Base-by-base conservation (phyloP, 768 basidiomycete species). In the Phylloporus sp. region DNA sequence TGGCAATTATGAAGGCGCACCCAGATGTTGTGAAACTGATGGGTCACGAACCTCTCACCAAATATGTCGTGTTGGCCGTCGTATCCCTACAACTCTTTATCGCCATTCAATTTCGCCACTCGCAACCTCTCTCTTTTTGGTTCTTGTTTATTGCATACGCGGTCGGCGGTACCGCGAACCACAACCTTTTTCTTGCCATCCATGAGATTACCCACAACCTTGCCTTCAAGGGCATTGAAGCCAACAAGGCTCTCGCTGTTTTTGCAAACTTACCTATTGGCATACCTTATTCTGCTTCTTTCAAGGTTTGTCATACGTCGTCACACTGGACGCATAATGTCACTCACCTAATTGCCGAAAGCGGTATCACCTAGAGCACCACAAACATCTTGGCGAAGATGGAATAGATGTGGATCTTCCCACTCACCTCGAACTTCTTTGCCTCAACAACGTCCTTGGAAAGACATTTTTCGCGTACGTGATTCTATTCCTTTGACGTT, bases 181-280 rank as follows among this genome's bases (percentile, higher is more conserved):
- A 99, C 68, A 99, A 98, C 68, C 79, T 95, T 34, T 99, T 99
- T 72, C 81, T 99, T 43, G 93, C 97, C 38, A 97, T 99, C 48
- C 97, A 99, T 66, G 97, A 99, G 65, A 97, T 99, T 55, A 97
- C 95, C 2, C 97, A 99, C 69, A 98, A 97, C 67, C 79, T 99
- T 24, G 97, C 93, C 2, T 98, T 97, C 74, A 80, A 78, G 55
- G 78, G 86, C 22, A 80, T 98, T 41, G 74, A 73, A 45, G 81
- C 85, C 8, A 99, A 98, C 73, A 93, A 95, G 62, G 67, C 85
- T 23, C 73, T 97, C 20, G 93, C 97, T 6, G 84, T 98, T 54
- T 83, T 94, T 47, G 90, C 93, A 2, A 98, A 99, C 65, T 62
- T 97, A 24, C 91, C 94, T 0, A 97, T 99, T 50, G 95, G 89